Evolutionary conservation across 106 monocot genomes (phyloP).

Genomic region (Dioscorea zingiberensis): DNA sequence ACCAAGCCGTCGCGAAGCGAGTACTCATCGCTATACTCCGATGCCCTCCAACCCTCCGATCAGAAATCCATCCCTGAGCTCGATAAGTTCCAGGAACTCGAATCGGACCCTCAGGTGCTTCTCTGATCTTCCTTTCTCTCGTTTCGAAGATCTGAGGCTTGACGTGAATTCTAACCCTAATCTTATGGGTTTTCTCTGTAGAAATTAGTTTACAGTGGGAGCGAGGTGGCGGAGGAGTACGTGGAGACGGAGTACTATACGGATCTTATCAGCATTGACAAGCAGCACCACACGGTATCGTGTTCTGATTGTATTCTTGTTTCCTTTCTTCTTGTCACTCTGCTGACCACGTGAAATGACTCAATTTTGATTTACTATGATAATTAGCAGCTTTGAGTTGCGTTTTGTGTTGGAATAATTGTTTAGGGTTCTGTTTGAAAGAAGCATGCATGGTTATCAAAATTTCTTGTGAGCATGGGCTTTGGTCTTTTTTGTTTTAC

Average conservation of each 20-base stretch:
- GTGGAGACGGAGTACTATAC: constrained; percentile 83
- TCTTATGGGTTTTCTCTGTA: constrained; percentile 17
- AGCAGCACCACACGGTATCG: constrained; percentile 79
- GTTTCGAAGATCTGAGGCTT: not conserved
- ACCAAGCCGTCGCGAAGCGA: constrained; percentile 80
- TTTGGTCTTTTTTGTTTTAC: too few species aligned
- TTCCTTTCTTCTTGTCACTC: not conserved
- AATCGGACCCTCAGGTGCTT: constrained; percentile 46
- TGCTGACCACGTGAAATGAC: not conserved
- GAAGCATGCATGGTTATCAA: too few species aligned
- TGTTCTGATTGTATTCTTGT: not conserved
- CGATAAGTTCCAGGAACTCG: constrained; percentile 53
- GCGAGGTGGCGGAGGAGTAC: constrained; percentile 55
- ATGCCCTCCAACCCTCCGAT: constrained; percentile 11
- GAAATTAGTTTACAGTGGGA: constrained; percentile 48
- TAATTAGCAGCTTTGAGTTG: too few species aligned
- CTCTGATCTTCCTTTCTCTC: not conserved
- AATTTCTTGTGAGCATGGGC: not conserved
- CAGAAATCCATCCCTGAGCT: constrained; percentile 47
- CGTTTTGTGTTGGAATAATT: too few species aligned
- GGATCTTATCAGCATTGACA: constrained; percentile 67
- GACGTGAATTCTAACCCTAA: not conserved
- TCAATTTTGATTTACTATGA: too few species aligned
- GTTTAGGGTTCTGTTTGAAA: too few species aligned
- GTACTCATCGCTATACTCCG: constrained; percentile 21